A percentile compares a stretch with the other conserved stretches of the same genome.
phyloP scores from a whole-genome alignment of 2,329 filamentous ascomycete species.

The Remersonia thermophila region DNA sequence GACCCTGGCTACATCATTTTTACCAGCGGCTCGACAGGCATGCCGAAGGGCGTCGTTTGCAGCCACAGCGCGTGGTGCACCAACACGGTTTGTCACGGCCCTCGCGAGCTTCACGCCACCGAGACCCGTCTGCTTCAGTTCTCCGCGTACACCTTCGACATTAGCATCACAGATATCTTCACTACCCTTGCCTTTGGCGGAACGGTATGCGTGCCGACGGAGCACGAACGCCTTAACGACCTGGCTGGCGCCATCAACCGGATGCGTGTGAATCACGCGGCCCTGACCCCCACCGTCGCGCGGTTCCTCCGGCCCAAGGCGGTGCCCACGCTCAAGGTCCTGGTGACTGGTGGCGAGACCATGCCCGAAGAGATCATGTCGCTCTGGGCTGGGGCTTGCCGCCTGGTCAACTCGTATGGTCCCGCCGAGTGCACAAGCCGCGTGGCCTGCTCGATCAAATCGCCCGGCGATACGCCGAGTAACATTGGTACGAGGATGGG shows the following conservation, averaged over 20 bases:
- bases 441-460: constrained; percentile 3
- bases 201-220: constrained; percentile 27
- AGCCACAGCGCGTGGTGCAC: constrained; percentile 15
- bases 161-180: constrained; percentile 26
- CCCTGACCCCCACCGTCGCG: constrained; percentile 17
- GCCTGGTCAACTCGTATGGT: constrained; percentile 13
- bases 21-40: constrained; percentile 39
- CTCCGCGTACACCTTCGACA: constrained; percentile 27
- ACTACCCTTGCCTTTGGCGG: constrained; percentile 26
- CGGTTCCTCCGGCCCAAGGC: constrained; percentile 12
- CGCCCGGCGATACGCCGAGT: neutral
- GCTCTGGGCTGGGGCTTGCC: constrained; percentile 8
- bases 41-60: constrained; percentile 35
- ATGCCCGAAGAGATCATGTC: constrained; percentile 7
- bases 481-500: constrained; percentile 13
- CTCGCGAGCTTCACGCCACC: neutral
- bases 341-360: constrained; percentile 16
- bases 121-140: constrained; percentile 16
- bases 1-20: constrained; percentile 29
- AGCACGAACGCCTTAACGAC: constrained; percentile 25
- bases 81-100: constrained; percentile 3
- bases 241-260: constrained; percentile 18
- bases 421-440: constrained; percentile 15
- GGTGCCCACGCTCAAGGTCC: constrained; percentile 14
- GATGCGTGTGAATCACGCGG: constrained; percentile 12